Conservation (phyloP, 177 flowering plant genomes). For the Vitis hybrid region DNA sequence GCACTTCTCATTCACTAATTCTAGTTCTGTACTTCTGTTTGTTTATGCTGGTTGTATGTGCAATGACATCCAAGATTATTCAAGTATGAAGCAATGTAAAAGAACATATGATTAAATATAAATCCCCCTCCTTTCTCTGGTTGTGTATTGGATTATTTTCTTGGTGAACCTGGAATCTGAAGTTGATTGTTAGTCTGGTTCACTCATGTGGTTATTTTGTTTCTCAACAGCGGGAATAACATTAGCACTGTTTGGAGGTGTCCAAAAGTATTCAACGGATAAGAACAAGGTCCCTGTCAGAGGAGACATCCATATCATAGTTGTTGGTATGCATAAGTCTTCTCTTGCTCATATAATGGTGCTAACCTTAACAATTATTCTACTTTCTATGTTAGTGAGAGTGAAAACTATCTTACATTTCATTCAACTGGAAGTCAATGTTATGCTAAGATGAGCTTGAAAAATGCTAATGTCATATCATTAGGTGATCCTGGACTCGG, state of each 20-base stretch:
- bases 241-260: slow-evolving; percentile 90
- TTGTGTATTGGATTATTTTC: not conserved
- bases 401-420: not conserved
- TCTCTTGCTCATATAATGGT: slow-evolving; percentile 3
- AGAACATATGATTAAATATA: not conserved
- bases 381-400: not conserved
- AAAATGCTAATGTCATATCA: slow-evolving; percentile 7
- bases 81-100: not conserved
- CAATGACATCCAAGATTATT: not conserved
- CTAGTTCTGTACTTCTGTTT: not conserved
- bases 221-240: slow-evolving; percentile 80
- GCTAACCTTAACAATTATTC: slow-evolving; percentile 1
- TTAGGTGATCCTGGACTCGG: slow-evolving; percentile 99
- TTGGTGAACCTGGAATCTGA: not conserved
- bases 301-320: slow-evolving; percentile 94
- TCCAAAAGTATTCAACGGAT: slow-evolving; percentile 83
- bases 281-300: slow-evolving; percentile 96
- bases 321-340: slow-evolving; percentile 68
- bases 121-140: not conserved
- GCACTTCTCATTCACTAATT: not conserved
- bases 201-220: slow-evolving; percentile 4
- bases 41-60: not conserved
- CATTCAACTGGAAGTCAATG: not conserved
- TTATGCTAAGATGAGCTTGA: not conserved
- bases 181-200: not conserved